phyloP scores from a whole-genome alignment of 75 land plant species.

The Ceratopteris richardii region DNA sequence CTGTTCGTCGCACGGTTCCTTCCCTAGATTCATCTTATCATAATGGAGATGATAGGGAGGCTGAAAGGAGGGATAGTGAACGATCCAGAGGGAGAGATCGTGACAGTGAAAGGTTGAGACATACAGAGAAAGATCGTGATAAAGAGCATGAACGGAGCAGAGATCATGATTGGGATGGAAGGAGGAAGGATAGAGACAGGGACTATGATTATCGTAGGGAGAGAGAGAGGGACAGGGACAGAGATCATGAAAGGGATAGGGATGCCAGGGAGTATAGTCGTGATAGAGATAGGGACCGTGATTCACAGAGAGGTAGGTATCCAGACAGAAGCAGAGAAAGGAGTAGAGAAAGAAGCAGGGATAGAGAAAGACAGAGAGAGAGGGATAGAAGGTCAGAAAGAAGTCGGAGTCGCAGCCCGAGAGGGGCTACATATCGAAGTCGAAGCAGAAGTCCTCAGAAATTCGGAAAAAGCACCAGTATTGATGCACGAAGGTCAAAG shows the following conservation, averaged over 20 bases:
- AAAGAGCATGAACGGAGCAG: slow-evolving; percentile 9
- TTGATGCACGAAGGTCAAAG: slow-evolving; percentile 11
- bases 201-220: slow-evolving; percentile 36
- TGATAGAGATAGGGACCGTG: slow-evolving; percentile 24
- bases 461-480: slow-evolving; percentile 4
- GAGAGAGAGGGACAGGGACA: slow-evolving; percentile 37
- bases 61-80: slow-evolving; percentile 9
- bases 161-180: slow-evolving; percentile 20
- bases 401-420: slow-evolving; percentile 48
- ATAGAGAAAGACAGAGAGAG: slow-evolving; percentile 20
- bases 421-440: neutral
- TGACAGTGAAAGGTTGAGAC: slow-evolving; percentile 14
- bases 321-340: slow-evolving; percentile 17
- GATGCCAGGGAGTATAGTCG: slow-evolving; percentile 22
- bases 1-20: slow-evolving; percentile 68
- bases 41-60: slow-evolving; percentile 12
- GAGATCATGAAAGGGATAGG: slow-evolving; percentile 31
- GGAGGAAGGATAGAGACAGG: slow-evolving; percentile 39
- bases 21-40: slow-evolving; percentile 23
- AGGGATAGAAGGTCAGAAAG: slow-evolving; percentile 17
- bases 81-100: slow-evolving; percentile 10
- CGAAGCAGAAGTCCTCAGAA: neutral
- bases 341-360: slow-evolving; percentile 15
- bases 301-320: slow-evolving; percentile 30
- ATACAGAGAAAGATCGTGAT: slow-evolving; percentile 11